Conservation (phyloP, 805 yeast genomes). For the Metschnikowia hibisci region DNA sequence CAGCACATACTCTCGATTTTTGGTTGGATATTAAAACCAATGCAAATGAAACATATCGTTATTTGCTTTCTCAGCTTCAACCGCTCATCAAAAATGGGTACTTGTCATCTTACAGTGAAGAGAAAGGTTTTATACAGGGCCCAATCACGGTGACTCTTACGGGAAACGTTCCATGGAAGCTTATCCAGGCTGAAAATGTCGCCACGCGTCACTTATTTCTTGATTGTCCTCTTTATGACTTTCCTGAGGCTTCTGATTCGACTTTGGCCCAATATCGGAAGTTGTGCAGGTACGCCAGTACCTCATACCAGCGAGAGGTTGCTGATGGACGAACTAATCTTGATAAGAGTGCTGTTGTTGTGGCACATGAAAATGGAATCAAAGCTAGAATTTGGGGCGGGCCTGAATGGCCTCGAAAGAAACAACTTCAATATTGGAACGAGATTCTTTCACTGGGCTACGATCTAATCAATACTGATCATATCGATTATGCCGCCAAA, state of each 20-base stretch:
- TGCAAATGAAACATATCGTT: conserved; percentile 45
- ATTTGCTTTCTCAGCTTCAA: conserved; percentile 42
- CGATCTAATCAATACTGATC: conserved; percentile 63
- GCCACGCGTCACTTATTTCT: conserved; percentile 38
- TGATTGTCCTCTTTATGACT: conserved; percentile 49
- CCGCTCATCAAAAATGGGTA: conserved; percentile 47
- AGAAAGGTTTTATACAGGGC: conserved; percentile 36
- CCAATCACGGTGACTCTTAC: conserved; percentile 64
- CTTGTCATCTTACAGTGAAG: conserved; percentile 46
- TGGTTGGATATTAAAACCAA: conserved; percentile 63
- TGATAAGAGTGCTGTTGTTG: conserved; percentile 26
- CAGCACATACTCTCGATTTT: conserved; percentile 51
- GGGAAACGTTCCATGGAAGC: conserved; percentile 55
- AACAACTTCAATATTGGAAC: conserved; percentile 46
- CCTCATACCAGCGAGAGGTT: conserved; percentile 35
- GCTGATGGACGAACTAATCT: conserved; percentile 12
- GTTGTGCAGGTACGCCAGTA: conserved; percentile 40
- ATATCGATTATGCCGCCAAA: conserved; percentile 40
- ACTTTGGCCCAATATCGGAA: conserved; percentile 23
- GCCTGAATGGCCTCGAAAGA: conserved; percentile 57
- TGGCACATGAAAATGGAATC: conserved; percentile 49
- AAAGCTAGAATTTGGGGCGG: conserved; percentile 70
- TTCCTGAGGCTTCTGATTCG: conserved; percentile 20
- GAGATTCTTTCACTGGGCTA: conserved; percentile 46
- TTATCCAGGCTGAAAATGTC: conserved; percentile 19